Evolutionary conservation across 257 asterid genomes (phyloP), one percentile per base, ranked within the genome.

Genomic region (Mentha longifolia): DNA sequence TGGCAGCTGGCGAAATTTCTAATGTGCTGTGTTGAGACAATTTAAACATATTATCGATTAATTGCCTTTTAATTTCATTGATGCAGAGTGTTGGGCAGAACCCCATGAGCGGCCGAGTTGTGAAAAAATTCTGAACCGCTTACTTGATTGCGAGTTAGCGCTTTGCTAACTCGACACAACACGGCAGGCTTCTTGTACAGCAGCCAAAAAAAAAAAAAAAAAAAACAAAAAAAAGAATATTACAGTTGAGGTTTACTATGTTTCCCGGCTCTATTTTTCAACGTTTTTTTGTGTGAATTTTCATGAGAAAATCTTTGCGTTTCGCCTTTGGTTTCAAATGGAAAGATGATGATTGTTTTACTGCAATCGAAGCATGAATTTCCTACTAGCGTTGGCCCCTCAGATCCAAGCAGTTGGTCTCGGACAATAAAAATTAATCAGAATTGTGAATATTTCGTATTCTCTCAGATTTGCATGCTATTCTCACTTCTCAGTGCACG

Each of bases 81-180:
- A 41, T 79, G 77, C 89, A 91, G 97, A 91, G 58, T 91, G 97
- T 71, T 91, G 97, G 97, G 92, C 88, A 28, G 96, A 87, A 74
- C 86, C 94, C 41, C 77, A 87, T 8, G 81, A 87, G 69, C 87
- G 97, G 65, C 97, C 97, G 59, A 85, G 89, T 70, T 91, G 97
- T 14, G 91, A 85, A 79, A 91, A 91, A 42, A 91, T 91, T 78
- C 89, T 91, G 55, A 79, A 81, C 9, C 92, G 96, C 46, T 80
- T 91, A 76, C 75, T 82, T 35, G 96, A 91, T 75, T 91, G 97
- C 76, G 97, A 91, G 75, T 82, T 84, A 73, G 82, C 95, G 49
- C 87, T 91, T 70, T 84, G 96, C 83, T 88, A 79, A 72, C 68
- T 56, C 14, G 3, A 8, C 17, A 54, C 54, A 3, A 8, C 17